A percentile compares a stretch with the other conserved stretches of the same genome.
These are phyloP conservation scores for Hysterangium stoloniferum DNA, from an alignment of 768 basidiomycete genomes.

Conservation along the genomic window DNA sequence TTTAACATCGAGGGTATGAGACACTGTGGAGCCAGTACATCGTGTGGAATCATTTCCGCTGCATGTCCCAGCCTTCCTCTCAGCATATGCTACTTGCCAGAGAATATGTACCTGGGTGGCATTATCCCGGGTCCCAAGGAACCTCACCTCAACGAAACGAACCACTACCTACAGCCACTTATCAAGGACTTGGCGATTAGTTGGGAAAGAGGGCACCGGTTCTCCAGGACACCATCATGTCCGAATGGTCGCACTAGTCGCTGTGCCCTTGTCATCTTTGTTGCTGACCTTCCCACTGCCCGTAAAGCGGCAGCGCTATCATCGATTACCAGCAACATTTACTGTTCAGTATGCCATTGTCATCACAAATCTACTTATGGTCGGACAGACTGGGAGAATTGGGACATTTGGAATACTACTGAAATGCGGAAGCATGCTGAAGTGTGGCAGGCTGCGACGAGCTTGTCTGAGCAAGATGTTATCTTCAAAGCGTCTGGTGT, in stretches of 20 bases:
- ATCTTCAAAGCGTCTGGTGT: constrained; percentile 12
- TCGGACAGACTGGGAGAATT: not conserved
- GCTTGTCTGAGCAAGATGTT: not conserved
- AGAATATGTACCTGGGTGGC: constrained; percentile 36
- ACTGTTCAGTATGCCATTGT: not conserved
- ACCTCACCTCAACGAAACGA: constrained; percentile 26
- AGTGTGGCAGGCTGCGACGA: constrained; percentile 5
- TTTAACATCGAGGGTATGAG: constrained; percentile 36
- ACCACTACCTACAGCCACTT: constrained; percentile 32
- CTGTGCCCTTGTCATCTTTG: constrained; percentile 15
- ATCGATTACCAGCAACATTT: not conserved
- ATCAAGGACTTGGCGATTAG: constrained; percentile 29
- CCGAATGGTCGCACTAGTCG: constrained; percentile 11
- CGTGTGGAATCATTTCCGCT: constrained; percentile 23
- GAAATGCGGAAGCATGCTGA: not conserved
- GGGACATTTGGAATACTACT: not conserved
- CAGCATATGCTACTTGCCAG: constrained; percentile 25
- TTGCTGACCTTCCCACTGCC: constrained; percentile 22
- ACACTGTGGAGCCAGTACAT: constrained; percentile 20
- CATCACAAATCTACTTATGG: not conserved
- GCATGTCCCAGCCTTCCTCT: constrained; percentile 31
- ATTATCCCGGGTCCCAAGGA: constrained; percentile 35
- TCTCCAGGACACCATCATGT: constrained; percentile 13
- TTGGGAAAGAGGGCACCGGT: constrained; percentile 28
- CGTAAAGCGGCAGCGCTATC: not conserved